Evolutionary conservation across 1,284 basidiomycete genomes (phyloP).

Genomic region (Xanthoconium separans): DNA sequence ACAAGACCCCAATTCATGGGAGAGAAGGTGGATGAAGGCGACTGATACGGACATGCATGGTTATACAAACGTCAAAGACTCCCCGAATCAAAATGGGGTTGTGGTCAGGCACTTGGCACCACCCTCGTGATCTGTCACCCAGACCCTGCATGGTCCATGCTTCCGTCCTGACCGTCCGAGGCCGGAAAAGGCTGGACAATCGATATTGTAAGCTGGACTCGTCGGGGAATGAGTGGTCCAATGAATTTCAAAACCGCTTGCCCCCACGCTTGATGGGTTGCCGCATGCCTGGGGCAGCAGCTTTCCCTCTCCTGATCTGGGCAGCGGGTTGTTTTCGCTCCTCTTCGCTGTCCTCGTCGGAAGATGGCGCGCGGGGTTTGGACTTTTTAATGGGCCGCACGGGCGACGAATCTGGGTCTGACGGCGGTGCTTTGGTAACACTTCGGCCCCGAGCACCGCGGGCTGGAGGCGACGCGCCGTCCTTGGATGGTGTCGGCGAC

Average conservation of each 20-base stretch:
- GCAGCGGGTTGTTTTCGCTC: conserved; percentile 43
- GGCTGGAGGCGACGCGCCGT: conserved; percentile 14
- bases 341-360: conserved; percentile 56
- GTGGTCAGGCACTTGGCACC: conserved; percentile 9
- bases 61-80: conserved; percentile 6
- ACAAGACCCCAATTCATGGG: background rate
- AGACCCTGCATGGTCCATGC: conserved; percentile 11
- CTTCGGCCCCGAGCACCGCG: conserved; percentile 23
- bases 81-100: conserved; percentile 5
- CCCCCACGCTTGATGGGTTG: conserved; percentile 74
- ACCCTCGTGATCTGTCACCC: conserved; percentile 7
- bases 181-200: background rate
- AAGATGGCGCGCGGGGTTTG: conserved; percentile 38
- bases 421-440: conserved; percentile 27
- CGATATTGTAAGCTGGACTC: conserved; percentile 1
- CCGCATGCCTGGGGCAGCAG: conserved; percentile 48
- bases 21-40: background rate
- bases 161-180: background rate
- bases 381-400: conserved; percentile 48
- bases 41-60: background rate
- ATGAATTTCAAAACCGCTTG: conserved; percentile 56
- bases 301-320: conserved; percentile 35
- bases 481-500: conserved; percentile 22
- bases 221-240: background rate
- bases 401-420: conserved; percentile 48